phyloP scores from a whole-genome alignment of 2,329 filamentous ascomycete genomes.

The Trichoderma asperellum region DNA sequence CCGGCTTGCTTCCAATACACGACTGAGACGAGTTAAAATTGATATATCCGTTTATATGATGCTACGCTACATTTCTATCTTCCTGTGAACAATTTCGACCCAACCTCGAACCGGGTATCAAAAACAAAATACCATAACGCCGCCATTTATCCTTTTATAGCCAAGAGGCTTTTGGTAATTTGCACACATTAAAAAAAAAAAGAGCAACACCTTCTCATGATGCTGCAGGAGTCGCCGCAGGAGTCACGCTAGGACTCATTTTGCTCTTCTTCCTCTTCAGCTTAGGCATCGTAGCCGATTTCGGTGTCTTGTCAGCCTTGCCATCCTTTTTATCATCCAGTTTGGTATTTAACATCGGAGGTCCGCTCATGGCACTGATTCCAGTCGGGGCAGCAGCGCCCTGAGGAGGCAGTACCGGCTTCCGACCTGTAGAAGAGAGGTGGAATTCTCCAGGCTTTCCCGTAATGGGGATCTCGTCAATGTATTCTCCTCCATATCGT shows the following conservation, averaged over 20 bases:
- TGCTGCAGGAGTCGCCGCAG: constrained; percentile 36
- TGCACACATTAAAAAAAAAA: background rate
- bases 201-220: constrained; percentile 29
- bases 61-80: background rate
- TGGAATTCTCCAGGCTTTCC: constrained; percentile 69
- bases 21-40: background rate
- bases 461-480: constrained; percentile 70
- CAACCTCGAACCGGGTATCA: constrained; percentile 26
- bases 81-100: background rate
- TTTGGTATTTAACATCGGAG: constrained; percentile 48
- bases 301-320: constrained; percentile 51
- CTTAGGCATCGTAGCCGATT: constrained; percentile 48
- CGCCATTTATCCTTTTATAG: background rate
- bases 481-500: constrained; percentile 65
- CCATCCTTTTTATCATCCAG: constrained; percentile 51
- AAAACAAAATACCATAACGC: constrained; percentile 3
- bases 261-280: constrained; percentile 56
- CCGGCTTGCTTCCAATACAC: background rate
- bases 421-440: constrained; percentile 63
- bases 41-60: background rate
- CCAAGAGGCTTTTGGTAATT: background rate
- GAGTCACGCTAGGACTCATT: constrained; percentile 42
- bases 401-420: constrained; percentile 44
- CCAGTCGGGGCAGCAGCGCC: constrained; percentile 38
- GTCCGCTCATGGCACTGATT: constrained; percentile 43